These are phyloP conservation scores for Coemansia sp. DNA, from an alignment of 192 early-diverging fungal genomes.

Conservation along the genomic window DNA sequence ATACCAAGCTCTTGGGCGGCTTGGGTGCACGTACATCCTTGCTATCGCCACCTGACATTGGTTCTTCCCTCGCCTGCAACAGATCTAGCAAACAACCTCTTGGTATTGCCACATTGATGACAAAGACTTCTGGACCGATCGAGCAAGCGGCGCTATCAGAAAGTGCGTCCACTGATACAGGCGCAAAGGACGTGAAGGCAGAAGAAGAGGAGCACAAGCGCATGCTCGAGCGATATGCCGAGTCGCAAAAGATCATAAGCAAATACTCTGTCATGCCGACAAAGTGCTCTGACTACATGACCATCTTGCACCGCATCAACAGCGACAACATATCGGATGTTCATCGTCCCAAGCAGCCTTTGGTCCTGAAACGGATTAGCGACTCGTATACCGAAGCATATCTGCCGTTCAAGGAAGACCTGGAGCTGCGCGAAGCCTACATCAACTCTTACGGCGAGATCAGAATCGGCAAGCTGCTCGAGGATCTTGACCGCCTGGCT, in stretches of 20 bases:
- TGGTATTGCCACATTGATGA: conserved; percentile 3
- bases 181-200: conserved; percentile 19
- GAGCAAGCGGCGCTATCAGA: conserved; percentile 12
- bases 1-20: not conserved
- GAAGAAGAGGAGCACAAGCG: conserved; percentile 48
- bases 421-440: conserved; percentile 76
- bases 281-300: conserved; percentile 50
- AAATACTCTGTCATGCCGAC: conserved; percentile 53
- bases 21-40: not conserved
- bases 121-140: conserved; percentile 8
- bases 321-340: conserved; percentile 33
- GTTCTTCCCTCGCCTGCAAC: not conserved
- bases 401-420: conserved; percentile 75
- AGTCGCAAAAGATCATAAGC: conserved; percentile 47
- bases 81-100: not conserved
- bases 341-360: conserved; percentile 34
- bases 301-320: conserved; percentile 44
- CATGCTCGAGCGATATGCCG: conserved; percentile 44
- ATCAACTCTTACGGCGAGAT: conserved; percentile 72
- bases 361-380: conserved; percentile 62
- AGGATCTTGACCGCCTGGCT: conserved; percentile 85
- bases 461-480: conserved; percentile 80
- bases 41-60: not conserved
- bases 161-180: conserved; percentile 1
- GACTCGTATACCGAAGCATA: conserved; percentile 77